These are phyloP conservation scores for Didymella exigua DNA, from an alignment of 2,329 filamentous ascomycete species.

Conservation along the genomic window DNA sequence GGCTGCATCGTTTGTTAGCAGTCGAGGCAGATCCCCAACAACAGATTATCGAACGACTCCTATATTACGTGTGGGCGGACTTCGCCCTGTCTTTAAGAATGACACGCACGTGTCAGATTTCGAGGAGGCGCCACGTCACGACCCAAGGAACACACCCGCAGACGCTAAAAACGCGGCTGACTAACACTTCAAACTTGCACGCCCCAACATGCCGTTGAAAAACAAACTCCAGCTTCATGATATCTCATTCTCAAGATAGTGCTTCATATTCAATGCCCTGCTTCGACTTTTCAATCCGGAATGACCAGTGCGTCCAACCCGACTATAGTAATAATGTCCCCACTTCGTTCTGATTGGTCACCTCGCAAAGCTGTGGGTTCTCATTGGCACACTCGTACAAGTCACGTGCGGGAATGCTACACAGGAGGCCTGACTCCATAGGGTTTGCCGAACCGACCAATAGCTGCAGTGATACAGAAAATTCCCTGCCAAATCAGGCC, in stretches of 20 bases:
- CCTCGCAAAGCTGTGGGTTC: background rate
- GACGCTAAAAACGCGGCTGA: background rate
- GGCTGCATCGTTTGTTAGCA: background rate
- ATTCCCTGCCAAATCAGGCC: background rate
- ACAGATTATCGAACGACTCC: background rate
- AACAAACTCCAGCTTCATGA: too few relatives aligned
- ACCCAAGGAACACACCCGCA: background rate
- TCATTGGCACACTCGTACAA: conserved; percentile 14
- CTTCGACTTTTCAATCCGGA: background rate
- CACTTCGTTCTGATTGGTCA: conserved; percentile 1
- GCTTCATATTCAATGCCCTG: too few relatives aligned
- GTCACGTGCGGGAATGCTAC: conserved; percentile 6
- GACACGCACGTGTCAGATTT: background rate
- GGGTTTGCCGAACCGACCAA: conserved; percentile 1
- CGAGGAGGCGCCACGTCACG: background rate
- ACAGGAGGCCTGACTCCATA: conserved; percentile 1
- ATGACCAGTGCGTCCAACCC: background rate
- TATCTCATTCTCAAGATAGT: too few relatives aligned
- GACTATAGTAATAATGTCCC: background rate
- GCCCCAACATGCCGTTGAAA: background rate
- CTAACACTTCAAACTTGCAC: background rate
- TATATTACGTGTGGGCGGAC: background rate
- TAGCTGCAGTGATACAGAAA: background rate
- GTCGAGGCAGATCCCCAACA: background rate
- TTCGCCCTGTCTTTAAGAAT: background rate